Evolutionary conservation across 805 yeast genomes (phyloP).

Genomic region (Barnettozyma wickerhamii): DNA sequence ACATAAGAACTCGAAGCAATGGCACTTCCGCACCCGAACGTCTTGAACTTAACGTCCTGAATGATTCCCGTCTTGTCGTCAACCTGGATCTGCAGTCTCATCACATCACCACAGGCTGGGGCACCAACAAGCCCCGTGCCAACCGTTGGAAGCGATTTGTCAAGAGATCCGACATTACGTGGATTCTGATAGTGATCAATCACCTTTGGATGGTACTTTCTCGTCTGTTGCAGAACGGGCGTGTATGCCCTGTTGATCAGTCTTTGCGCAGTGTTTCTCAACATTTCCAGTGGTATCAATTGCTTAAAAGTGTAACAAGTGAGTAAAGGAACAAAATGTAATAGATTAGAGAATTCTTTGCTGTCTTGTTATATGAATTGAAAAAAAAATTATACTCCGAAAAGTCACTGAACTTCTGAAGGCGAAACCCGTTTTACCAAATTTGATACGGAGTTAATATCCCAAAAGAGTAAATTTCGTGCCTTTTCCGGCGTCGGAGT

Average conservation of each 20-base stretch:
- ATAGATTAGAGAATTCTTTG: neutral
- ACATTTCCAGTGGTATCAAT: conserved; percentile 11
- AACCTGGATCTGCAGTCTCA: conserved; percentile 94
- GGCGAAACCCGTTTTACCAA: neutral
- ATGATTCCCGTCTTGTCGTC: conserved; percentile 87
- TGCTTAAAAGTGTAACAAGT: neutral
- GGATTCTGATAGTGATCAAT: conserved; percentile 97
- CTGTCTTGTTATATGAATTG: neutral
- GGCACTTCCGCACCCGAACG: conserved; percentile 99
- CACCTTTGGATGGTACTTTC: conserved; percentile 84
- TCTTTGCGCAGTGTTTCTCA: conserved; percentile 18
- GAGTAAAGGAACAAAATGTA: neutral
- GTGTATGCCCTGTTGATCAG: conserved; percentile 13
- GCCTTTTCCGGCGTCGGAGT: neutral
- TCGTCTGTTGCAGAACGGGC: conserved; percentile 25
- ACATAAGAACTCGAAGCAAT: conserved; percentile 94
- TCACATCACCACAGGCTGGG: conserved; percentile 99
- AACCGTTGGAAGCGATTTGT: conserved; percentile 68
- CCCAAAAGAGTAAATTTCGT: conserved; percentile 3
- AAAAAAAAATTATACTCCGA: neutral
- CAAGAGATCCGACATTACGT: conserved; percentile 91
- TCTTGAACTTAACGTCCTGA: conserved; percentile 93
- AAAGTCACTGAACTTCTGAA: neutral
- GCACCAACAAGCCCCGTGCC: conserved; percentile 99
- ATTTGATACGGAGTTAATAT: neutral